These are phyloP conservation scores for Neurospora hispaniola DNA, from an alignment of 495 filamentous ascomycete species.

Conservation along the genomic window DNA sequence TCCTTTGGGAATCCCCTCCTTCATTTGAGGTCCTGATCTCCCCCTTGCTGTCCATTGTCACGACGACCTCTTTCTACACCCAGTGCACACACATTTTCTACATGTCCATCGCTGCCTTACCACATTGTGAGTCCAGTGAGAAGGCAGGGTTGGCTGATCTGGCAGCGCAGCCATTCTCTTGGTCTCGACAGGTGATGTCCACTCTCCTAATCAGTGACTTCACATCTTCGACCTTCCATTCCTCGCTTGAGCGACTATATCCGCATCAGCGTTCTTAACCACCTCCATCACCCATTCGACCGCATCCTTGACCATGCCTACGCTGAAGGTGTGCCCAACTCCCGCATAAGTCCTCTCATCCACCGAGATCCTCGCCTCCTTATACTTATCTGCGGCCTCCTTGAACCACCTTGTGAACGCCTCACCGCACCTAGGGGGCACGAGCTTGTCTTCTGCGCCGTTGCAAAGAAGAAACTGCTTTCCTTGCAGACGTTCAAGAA, in stretches of 20 bases:
- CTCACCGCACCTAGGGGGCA: constrained; percentile 62
- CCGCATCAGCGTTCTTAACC: constrained; percentile 19
- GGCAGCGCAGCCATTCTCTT: no score
- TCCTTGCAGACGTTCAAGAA: constrained; percentile 45
- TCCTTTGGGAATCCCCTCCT: no score
- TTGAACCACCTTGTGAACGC: constrained; percentile 65
- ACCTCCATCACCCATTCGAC: constrained; percentile 52
- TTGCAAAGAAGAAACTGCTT: constrained; percentile 73
- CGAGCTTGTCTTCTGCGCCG: constrained; percentile 71
- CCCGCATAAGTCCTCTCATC: constrained; percentile 64
- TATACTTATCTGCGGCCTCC: constrained; percentile 48
- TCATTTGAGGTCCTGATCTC: no score
- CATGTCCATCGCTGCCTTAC: no score
- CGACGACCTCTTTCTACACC: no score
- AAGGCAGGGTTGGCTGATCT: no score
- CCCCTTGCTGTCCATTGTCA: no score
- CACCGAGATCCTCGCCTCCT: constrained; percentile 47
- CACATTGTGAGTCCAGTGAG: no score
- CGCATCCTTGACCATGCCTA: constrained; percentile 62
- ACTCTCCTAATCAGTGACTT: neutral
- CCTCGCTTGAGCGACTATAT: neutral
- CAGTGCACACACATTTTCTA: no score
- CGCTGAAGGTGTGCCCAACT: constrained; percentile 62
- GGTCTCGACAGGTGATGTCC: no score
- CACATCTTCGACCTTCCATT: constrained; percentile 15